A percentile compares a stretch with the other conserved stretches of the same genome.
Evolutionary conservation across 2,329 filamentous ascomycete species (phyloP).

Genomic region (Talaromyces albobiverticillius): DNA sequence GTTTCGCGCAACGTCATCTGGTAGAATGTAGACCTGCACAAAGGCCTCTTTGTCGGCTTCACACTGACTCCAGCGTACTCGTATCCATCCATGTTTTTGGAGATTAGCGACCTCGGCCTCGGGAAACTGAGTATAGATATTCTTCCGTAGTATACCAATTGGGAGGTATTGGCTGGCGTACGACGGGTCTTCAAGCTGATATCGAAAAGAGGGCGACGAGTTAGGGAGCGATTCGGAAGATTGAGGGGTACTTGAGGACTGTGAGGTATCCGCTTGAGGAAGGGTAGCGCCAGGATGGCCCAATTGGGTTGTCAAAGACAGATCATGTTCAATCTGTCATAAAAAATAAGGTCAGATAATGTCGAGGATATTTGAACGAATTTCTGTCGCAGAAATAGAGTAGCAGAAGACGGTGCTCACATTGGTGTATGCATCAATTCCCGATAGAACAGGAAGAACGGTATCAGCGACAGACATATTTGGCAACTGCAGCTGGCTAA

Average conservation of each 20-base stretch:
- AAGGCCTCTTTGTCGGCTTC: slow-evolving; percentile 18
- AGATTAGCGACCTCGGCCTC: slow-evolving; percentile 24
- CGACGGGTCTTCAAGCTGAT: slow-evolving; percentile 13
- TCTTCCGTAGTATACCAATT: slow-evolving; percentile 29
- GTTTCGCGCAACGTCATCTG: slow-evolving; percentile 36
- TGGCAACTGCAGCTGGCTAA: background rate
- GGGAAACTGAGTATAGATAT: slow-evolving; percentile 18
- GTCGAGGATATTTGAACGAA: slow-evolving; percentile 12
- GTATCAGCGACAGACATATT: slow-evolving; percentile 10
- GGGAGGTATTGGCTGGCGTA: slow-evolving; percentile 24
- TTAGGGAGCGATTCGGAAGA: background rate
- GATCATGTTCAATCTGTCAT: background rate
- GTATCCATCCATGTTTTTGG: slow-evolving; percentile 37
- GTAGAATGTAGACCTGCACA: slow-evolving; percentile 38
- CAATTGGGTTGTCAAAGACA: background rate
- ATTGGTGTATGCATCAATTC: slow-evolving; percentile 7
- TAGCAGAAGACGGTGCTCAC: slow-evolving; percentile 2
- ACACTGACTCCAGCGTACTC: slow-evolving; percentile 22
- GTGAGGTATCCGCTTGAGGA: background rate
- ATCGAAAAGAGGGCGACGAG: background rate
- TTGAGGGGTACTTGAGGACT: background rate
- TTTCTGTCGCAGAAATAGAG: too few species aligned
- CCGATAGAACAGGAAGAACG: background rate
- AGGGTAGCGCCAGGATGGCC: background rate
- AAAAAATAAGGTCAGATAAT: background rate